A percentile compares a stretch with the other conserved stretches of the same genome.
These are phyloP conservation scores for Taiozyma sp. DNA, from an alignment of 1,139 yeast species.

Conservation along the genomic window DNA sequence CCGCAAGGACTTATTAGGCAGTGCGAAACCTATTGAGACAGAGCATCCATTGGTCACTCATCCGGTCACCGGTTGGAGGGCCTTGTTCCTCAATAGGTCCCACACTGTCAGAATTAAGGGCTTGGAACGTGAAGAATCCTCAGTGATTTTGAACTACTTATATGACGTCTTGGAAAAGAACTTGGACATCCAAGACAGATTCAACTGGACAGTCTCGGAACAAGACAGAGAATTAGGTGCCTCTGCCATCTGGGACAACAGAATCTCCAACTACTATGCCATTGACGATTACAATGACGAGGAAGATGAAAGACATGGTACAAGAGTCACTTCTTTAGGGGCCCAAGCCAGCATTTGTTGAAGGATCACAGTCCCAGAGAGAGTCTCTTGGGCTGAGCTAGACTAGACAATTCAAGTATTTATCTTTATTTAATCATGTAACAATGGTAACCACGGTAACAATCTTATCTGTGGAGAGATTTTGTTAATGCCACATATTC, in stretches of 20 bases:
- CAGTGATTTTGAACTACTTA: constrained; percentile 15
- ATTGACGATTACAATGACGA: no score
- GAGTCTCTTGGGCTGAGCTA: constrained; percentile 30
- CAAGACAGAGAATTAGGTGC: neutral
- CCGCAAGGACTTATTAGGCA: neutral
- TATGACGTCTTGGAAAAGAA: neutral
- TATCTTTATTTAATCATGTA: neutral
- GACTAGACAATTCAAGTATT: neutral
- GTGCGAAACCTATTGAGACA: constrained; percentile 28
- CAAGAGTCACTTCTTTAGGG: no score
- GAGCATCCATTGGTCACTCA: constrained; percentile 1
- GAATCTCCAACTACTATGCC: neutral
- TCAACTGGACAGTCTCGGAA: neutral
- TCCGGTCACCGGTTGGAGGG: constrained; percentile 2
- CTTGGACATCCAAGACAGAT: constrained; percentile 1
- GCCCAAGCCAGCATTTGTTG: neutral
- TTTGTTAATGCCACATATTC: neutral
- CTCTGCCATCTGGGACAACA: constrained; percentile 2
- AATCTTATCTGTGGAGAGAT: neutral
- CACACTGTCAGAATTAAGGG: neutral
- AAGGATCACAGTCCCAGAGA: constrained; percentile 15
- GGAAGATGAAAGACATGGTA: no score
- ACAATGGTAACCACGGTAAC: neutral
- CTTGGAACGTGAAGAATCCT: constrained; percentile 11
- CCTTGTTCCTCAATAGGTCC: neutral